Base-by-base conservation (phyloP, 192 early-diverging fungal species). In the Thamnidium elegans region DNA sequence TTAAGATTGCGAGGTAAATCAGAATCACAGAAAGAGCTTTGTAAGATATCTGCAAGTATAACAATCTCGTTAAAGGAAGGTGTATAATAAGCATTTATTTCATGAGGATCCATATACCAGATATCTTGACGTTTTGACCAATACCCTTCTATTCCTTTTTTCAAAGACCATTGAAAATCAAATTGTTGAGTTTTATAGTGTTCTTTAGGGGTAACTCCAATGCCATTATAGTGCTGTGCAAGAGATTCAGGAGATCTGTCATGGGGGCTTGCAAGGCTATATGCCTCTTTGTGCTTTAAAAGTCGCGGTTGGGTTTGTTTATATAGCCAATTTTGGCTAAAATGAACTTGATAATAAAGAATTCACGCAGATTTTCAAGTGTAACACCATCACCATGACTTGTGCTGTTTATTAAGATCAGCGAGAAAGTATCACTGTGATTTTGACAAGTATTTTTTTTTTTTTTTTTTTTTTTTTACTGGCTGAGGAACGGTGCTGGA, bases 131-230 rank as follows among this genome's bases (percentile, higher is more conserved):
- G 47, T 73, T 66, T 17, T 78, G 58, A n/a, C 74, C 59, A 60
- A 78, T 23, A 8, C 62, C 20, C 0, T 26, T 21, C 63, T 76
- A 65, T 8, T 30, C 30, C 21, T n/a, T 69, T 48, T 8, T 61
- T 21, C 23, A 64, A 45, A 48, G 45, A 30, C 82, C 80, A 91
- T 26, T 54, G 53, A 7, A 76, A 68, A 1, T 73, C 68, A 19
- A 70, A 75, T 14, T 86, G 71, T 26, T 84, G 77, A 67, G 90
- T 91, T 45, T 86, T 79, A 70, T 88, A 90, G 68, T 81, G 90
- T 3, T 69, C 65, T 1, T 59, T 34, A 19, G 54, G 55, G 17
- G 78, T 59, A 19, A 89, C 76, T 2, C 58, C 68, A 21, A 91
- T 43, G 23, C 78, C 75, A 45, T 68, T 65, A 66, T 85, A 81